A percentile compares a stretch with the other conserved stretches of the same genome.
Conservation (phyloP, 179 eudicot genomes). For the Carnegiea gigantea region DNA sequence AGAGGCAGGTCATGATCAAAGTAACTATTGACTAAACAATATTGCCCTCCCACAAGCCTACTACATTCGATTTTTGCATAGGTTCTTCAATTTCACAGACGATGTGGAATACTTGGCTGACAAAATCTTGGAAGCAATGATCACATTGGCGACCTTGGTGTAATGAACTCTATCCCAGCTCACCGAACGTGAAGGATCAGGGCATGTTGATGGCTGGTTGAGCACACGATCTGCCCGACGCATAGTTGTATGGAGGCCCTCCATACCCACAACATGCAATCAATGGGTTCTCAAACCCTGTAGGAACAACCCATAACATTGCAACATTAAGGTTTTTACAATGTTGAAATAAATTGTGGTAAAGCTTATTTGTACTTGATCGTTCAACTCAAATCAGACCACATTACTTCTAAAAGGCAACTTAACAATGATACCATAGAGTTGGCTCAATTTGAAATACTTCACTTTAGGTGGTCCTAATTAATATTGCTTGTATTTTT, state of each 20-base stretch:
- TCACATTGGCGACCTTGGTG: constrained; percentile 77
- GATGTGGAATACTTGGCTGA: constrained; percentile 57
- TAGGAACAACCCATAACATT: neutral
- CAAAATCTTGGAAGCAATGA: constrained; percentile 67
- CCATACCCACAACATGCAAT: constrained; percentile 86
- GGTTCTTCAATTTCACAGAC: constrained; percentile 14
- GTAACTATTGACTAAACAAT: neutral
- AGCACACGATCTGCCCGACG: constrained; percentile 54
- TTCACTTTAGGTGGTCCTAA: too few species aligned
- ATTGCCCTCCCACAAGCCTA: neutral
- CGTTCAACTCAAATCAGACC: too few species aligned
- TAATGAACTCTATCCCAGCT: constrained; percentile 94
- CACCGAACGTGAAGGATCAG: constrained; percentile 54
- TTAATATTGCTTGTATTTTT: too few species aligned
- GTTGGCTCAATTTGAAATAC: too few species aligned
- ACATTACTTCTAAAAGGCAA: too few species aligned
- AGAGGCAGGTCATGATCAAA: neutral
- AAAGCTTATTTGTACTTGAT: too few species aligned
- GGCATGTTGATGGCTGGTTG: constrained; percentile 64
- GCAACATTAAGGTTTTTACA: too few species aligned
- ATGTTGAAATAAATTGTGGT: too few species aligned
- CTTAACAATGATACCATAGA: too few species aligned
- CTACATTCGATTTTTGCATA: constrained; percentile 15
- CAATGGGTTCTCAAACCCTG: constrained; percentile 78
- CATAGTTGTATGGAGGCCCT: constrained; percentile 77